Base-by-base conservation (phyloP, 2,329 filamentous ascomycete genomes). In the Aaosphaeria arxii region DNA sequence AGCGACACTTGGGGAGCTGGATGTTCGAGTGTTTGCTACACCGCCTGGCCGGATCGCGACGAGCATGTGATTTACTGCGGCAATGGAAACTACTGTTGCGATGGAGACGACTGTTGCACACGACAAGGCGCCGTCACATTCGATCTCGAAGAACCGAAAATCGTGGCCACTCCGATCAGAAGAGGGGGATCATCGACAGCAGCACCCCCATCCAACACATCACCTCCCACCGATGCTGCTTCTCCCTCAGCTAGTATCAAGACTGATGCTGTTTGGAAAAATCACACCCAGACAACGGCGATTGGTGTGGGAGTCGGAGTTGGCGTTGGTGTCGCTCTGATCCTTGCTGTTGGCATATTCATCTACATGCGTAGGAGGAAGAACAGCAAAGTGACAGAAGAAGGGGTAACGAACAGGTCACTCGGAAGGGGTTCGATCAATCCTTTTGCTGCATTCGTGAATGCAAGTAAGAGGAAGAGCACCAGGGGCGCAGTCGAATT, bases 71-170 rank as follows among this genome's bases (percentile, higher is more conserved):
- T 43, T 28, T 49, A 56, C 36, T 61, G 57, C 41, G 49, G 49
- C 9, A 44, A 42, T 31, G 53, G 52, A 3, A 46, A 51, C 11
- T 59, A 46, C 36, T 61, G 59, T 50, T 63, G 60, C 47, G 54
- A 54, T 11, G 43, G 46, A 6, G 46, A 46, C 1, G 30, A 45
- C 24, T 53, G 56, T 44, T 54, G 52, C 28, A 11, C 29, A 2
- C 47, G 52, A 24, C 42, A 9, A 41, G 36, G 33, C 33, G 33
- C 30, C 5, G 6, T 30, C 28, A 47, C 45, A 24, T 42, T 51
- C 29, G 41, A 49, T 11, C 48, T 55, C 11, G 54, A 48, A 6
- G 50, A 44, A 30, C 54, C 56, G 1, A 32, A 17, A 13, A 43
- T 55, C 5, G 35, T 55, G 41, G 58, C 46, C 11, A 54, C 35